Conservation (phyloP, 345 rosid genomes). For the Arabis alpina region DNA sequence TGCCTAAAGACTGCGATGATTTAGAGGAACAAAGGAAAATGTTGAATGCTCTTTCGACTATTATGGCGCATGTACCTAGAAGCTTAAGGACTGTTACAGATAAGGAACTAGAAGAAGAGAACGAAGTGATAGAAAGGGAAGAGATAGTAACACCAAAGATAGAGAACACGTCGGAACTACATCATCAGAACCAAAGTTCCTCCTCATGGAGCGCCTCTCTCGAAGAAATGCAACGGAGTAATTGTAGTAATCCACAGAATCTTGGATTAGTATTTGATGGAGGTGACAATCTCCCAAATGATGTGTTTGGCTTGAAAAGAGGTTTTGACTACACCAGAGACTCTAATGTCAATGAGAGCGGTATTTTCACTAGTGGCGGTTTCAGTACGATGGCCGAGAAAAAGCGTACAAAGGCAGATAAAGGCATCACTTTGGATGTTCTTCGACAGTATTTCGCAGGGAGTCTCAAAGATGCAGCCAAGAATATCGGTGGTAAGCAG, state of each 20-base stretch:
- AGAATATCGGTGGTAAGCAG: slow-evolving; percentile 81
- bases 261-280: slow-evolving; percentile 35
- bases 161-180: slow-evolving; percentile 43
- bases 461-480: slow-evolving; percentile 94
- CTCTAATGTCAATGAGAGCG: slow-evolving; percentile 54
- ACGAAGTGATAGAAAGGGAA: slow-evolving; percentile 49
- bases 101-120: slow-evolving; percentile 70
- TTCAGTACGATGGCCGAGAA: slow-evolving; percentile 52
- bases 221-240: slow-evolving; percentile 40
- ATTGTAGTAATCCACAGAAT: slow-evolving; percentile 41
- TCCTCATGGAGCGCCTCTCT: slow-evolving; percentile 41
- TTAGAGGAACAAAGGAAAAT: slow-evolving; percentile 65
- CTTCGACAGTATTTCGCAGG: slow-evolving; percentile 79
- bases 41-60: slow-evolving; percentile 68
- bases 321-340: slow-evolving; percentile 50
- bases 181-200: slow-evolving; percentile 41
- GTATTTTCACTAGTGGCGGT: slow-evolving; percentile 47
- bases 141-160: slow-evolving; percentile 43
- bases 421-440: slow-evolving; percentile 72
- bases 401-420: slow-evolving; percentile 71
- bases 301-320: slow-evolving; percentile 43
- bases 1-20: slow-evolving; percentile 71
- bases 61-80: slow-evolving; percentile 72
- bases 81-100: slow-evolving; percentile 76
- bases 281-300: slow-evolving; percentile 44